phyloP scores from a whole-genome alignment of 1,284 basidiomycete species.

The Cutaneotrichosporon mucoides region DNA sequence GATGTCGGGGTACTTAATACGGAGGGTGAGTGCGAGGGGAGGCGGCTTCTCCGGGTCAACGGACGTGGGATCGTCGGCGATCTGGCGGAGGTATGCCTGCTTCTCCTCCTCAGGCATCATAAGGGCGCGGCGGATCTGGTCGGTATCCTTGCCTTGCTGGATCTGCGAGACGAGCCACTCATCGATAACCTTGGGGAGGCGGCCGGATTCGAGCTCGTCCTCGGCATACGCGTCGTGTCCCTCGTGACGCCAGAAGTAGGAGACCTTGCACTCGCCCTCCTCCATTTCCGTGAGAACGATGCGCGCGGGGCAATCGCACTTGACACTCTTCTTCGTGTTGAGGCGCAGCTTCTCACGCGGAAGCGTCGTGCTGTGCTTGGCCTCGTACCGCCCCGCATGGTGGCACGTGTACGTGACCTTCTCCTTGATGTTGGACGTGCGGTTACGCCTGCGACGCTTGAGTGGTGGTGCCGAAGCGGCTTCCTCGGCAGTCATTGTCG shows the following conservation, averaged over 20 bases:
- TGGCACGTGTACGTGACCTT: slow-evolving; percentile 48
- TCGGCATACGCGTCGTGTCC: slow-evolving; percentile 45
- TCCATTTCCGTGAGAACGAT: slow-evolving; percentile 43
- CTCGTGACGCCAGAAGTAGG: slow-evolving; percentile 44
- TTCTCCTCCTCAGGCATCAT: slow-evolving; percentile 40
- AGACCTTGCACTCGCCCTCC: slow-evolving; percentile 35
- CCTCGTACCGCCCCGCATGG: slow-evolving; percentile 42
- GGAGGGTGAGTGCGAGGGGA: slow-evolving; percentile 33
- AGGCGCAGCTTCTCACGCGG: slow-evolving; percentile 39
- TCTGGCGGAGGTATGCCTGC: slow-evolving; percentile 32
- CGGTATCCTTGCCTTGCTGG: slow-evolving; percentile 35
- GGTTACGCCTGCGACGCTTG: slow-evolving; percentile 38
- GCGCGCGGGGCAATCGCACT: slow-evolving; percentile 41
- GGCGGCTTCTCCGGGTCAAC: slow-evolving; percentile 37
- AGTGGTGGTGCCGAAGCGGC: slow-evolving; percentile 31
- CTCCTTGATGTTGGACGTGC: slow-evolving; percentile 35
- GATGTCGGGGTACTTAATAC: slow-evolving; percentile 47
- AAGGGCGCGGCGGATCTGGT: slow-evolving; percentile 37
- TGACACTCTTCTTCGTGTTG: slow-evolving; percentile 47
- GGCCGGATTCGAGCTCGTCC: slow-evolving; percentile 33
- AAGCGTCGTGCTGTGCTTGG: slow-evolving; percentile 36
- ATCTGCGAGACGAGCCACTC: slow-evolving; percentile 45
- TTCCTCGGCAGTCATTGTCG: slow-evolving; percentile 37
- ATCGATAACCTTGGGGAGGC: slow-evolving; percentile 42
- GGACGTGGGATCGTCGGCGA: slow-evolving; percentile 32